phyloP scores from a whole-genome alignment of 2,329 filamentous ascomycete genomes.

The Pyrenophora teres region DNA sequence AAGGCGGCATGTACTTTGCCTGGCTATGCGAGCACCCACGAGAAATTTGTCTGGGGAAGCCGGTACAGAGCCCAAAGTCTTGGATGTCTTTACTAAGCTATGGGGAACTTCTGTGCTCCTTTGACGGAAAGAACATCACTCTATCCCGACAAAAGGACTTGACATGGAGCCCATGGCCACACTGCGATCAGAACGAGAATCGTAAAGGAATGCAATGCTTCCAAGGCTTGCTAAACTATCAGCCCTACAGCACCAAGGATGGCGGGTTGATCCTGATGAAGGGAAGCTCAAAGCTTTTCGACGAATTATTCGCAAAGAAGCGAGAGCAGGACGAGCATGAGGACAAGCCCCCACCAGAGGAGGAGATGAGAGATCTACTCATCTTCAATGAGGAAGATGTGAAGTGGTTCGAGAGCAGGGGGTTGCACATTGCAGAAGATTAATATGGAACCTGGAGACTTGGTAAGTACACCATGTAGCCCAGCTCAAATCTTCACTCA shows the following conservation, averaged over 20 bases:
- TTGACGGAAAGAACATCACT: conserved; percentile 49
- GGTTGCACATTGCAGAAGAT: conserved; percentile 51
- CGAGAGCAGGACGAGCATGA: conserved; percentile 18
- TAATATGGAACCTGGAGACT: conserved; percentile 49
- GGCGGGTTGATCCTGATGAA: conserved; percentile 55
- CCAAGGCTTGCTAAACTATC: conserved; percentile 53
- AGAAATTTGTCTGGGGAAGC: conserved; percentile 48
- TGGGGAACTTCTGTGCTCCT: conserved; percentile 49
- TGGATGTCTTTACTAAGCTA: conserved; percentile 43
- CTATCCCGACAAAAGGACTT: conserved; percentile 43
- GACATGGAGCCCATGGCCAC: conserved; percentile 47
- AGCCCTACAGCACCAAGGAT: conserved; percentile 53
- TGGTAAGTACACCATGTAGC: conserved; percentile 15
- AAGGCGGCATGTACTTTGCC: conserved; percentile 52
- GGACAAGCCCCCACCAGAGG: conserved; percentile 18
- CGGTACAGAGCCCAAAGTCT: conserved; percentile 46
- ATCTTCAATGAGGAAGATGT: conserved; percentile 51
- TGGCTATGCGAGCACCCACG: conserved; percentile 46
- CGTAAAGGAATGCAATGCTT: conserved; percentile 50
- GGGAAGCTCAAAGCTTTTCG: conserved; percentile 49
- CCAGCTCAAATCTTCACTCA: no score
- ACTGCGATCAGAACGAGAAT: conserved; percentile 46
- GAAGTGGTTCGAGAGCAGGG: conserved; percentile 49
- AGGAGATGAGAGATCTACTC: conserved; percentile 49
- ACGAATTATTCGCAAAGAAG: conserved; percentile 50